Conservation (phyloP, 441 rosid species). For the Corymbia calophylla region DNA sequence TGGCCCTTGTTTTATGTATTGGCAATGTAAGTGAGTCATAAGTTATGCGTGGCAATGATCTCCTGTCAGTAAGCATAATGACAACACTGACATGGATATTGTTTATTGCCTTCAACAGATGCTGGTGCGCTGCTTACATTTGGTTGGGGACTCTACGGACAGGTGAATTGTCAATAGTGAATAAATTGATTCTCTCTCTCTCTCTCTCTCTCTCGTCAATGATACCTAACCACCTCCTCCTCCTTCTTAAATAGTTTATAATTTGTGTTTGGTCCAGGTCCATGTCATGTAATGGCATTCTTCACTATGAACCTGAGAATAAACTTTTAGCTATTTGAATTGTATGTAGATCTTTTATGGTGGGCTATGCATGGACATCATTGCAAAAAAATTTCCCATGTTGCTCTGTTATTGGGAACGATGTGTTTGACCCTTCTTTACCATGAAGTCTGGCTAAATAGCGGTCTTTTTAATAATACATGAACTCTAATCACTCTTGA, state of each 20-base stretch:
- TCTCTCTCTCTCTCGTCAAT: neutral
- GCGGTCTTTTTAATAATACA: neutral
- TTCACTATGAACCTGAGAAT: neutral
- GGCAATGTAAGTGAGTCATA: neutral
- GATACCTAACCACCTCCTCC: neutral
- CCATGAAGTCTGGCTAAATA: neutral
- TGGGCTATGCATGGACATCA: neutral
- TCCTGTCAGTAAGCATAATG: neutral
- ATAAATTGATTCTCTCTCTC: neutral
- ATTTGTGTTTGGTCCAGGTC: neutral
- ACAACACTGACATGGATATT: neutral
- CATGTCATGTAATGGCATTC: neutral
- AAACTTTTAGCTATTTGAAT: neutral
- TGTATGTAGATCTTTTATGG: neutral
- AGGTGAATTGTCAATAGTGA: slow-evolving; percentile 37
- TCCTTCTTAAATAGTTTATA: neutral
- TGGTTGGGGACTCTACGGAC: slow-evolving; percentile 99
- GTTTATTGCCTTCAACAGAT: slow-evolving; percentile 43
- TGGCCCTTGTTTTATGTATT: neutral
- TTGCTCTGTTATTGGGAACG: neutral
- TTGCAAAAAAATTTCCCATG: neutral
- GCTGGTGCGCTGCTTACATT: slow-evolving; percentile 94
- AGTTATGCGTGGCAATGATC: neutral
- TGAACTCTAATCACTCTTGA: neutral
- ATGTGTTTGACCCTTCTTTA: neutral